A percentile compares a stretch with the other conserved stretches of the same genome.
Evolutionary conservation across 768 basidiomycete species (phyloP).

Genomic region (Favolaschia claudopus): DNA sequence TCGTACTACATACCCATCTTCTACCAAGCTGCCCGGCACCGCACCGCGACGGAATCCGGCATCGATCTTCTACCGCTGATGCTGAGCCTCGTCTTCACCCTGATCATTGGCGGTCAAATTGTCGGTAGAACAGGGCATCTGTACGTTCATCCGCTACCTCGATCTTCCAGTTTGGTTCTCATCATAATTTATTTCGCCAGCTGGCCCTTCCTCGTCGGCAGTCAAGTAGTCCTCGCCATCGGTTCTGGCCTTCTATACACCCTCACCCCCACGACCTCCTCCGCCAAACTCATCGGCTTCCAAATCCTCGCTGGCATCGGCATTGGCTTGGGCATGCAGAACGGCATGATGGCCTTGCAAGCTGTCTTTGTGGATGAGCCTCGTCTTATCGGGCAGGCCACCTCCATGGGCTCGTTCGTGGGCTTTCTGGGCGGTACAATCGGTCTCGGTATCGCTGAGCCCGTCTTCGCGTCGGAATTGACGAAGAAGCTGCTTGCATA

Average conservation of each 20-base stretch:
- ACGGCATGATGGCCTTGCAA: too few relatives aligned
- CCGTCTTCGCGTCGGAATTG: neutral
- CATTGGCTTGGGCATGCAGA: too few relatives aligned
- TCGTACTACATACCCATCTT: conserved; percentile 3
- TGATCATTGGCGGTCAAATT: conserved; percentile 1
- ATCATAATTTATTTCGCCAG: neutral
- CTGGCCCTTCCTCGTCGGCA: neutral
- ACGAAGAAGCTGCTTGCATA: neutral
- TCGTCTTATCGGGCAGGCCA: neutral
- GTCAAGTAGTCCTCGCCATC: neutral
- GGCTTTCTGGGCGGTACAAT: neutral
- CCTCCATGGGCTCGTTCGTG: too few relatives aligned
- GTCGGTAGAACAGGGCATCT: neutral
- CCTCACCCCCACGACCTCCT: neutral
- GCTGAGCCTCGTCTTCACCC: neutral
- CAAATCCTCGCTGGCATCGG: neutral
- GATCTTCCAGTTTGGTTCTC: too few relatives aligned
- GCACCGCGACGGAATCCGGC: conserved; percentile 3
- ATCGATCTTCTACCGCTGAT: conserved; percentile 12
- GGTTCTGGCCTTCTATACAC: neutral
- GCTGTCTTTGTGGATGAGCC: neutral
- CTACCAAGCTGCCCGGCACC: conserved; percentile 9
- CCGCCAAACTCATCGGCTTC: neutral
- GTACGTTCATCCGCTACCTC: neutral
- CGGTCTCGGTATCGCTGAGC: neutral